Evolutionary conservation across 768 basidiomycete species (phyloP).

Genomic region (Russula lepida): DNA sequence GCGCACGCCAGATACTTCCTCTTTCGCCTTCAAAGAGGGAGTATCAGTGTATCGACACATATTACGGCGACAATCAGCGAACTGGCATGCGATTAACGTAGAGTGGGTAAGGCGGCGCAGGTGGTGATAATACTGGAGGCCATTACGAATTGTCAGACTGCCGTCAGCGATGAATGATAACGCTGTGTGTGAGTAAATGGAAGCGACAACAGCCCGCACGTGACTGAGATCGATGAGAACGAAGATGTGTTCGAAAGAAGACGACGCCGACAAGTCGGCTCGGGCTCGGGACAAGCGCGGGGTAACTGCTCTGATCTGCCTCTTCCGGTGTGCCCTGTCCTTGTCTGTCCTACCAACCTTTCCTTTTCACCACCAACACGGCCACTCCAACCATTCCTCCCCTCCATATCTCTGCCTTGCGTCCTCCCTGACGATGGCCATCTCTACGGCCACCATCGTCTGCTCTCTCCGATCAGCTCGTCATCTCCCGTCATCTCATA

Average conservation of each 20-base stretch:
- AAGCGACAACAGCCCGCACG: neutral
- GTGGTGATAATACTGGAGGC: neutral
- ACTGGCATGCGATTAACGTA: neutral
- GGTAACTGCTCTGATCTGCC: neutral
- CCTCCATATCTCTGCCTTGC: neutral
- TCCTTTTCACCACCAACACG: slow-evolving; percentile 2
- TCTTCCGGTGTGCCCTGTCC: too few species aligned
- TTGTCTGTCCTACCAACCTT: neutral
- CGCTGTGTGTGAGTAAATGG: neutral
- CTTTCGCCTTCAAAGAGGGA: neutral
- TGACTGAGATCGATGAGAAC: slow-evolving; percentile 13
- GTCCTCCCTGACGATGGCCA: slow-evolving; percentile 16
- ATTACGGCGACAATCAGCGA: neutral
- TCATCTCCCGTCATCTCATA: neutral
- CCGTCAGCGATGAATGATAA: too few species aligned
- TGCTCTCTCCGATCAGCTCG: neutral
- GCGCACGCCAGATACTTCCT: neutral
- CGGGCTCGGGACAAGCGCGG: slow-evolving; percentile 16
- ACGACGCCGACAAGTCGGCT: neutral
- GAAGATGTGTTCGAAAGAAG: neutral
- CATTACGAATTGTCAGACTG: too few species aligned
- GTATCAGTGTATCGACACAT: neutral
- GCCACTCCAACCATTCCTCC: neutral
- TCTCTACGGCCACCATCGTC: slow-evolving; percentile 6
- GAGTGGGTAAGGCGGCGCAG: neutral